Evolutionary conservation across 2,329 filamentous ascomycete genomes (phyloP).

Genomic region (Hymenotorrendiella dingleyae): DNA sequence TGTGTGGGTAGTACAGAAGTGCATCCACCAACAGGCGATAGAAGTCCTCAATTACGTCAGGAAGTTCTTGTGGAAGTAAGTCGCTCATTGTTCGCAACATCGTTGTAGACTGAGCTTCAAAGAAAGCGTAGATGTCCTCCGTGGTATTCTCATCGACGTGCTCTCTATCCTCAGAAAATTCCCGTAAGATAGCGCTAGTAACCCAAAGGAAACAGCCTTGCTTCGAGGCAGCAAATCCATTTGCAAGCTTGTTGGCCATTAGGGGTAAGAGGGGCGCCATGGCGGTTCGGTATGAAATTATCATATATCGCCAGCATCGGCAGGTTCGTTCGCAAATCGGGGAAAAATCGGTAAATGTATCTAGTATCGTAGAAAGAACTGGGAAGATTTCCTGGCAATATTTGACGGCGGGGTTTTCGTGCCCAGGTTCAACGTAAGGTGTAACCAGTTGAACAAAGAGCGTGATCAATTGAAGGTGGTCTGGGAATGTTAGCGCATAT

Average conservation of each 20-base stretch:
- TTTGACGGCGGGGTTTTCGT: constrained; percentile 85
- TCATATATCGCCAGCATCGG: constrained; percentile 93
- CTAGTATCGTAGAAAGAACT: constrained; percentile 76
- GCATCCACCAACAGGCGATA: constrained; percentile 91
- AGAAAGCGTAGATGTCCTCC: constrained; percentile 87
- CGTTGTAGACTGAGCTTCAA: constrained; percentile 84
- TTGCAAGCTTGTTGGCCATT: constrained; percentile 82
- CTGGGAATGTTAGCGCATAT: constrained; percentile 35
- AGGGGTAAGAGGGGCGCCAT: constrained; percentile 79
- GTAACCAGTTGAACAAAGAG: constrained; percentile 76
- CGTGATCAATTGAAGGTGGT: constrained; percentile 87
- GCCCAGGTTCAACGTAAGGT: constrained; percentile 64
- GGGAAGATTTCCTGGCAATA: constrained; percentile 96
- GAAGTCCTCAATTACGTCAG: constrained; percentile 65
- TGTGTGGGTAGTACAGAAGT: constrained; percentile 84
- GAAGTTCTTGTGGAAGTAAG: constrained; percentile 55
- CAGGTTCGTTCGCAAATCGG: constrained; percentile 93
- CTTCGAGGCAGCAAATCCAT: constrained; percentile 75
- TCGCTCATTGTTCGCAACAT: constrained; percentile 89
- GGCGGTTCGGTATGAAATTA: constrained; percentile 87
- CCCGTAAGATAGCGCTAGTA: constrained; percentile 86
- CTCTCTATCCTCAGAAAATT: constrained; percentile 88
- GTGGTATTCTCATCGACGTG: constrained; percentile 76
- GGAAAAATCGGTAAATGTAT: constrained; percentile 78
- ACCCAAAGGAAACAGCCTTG: constrained; percentile 99